Conservation (phyloP, 2,329 filamentous ascomycete genomes). For the Alternaria consortialis region DNA sequence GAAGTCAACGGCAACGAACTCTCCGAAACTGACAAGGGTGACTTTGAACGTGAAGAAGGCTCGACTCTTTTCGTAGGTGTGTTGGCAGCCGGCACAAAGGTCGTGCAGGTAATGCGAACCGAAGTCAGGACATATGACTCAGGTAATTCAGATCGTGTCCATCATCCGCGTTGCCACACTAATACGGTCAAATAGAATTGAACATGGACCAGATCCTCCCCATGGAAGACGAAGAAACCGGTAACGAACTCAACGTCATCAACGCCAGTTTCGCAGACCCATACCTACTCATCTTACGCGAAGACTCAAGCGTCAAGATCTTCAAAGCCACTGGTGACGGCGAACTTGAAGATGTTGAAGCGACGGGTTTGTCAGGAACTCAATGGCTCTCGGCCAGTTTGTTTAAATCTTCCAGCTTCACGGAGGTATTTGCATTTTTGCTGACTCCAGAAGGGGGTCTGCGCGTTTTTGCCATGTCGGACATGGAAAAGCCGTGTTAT, state of each 20-base stretch:
- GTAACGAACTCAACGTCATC: conserved; percentile 78
- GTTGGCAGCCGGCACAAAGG: conserved; percentile 79
- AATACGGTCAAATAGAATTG: conserved; percentile 66
- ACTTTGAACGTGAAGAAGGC: conserved; percentile 91
- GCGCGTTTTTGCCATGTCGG: conserved; percentile 78
- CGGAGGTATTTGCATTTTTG: conserved; percentile 76
- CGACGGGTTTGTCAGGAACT: conserved; percentile 65
- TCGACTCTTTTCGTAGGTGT: conserved; percentile 86
- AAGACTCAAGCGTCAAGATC: conserved; percentile 82
- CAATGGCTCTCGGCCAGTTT: conserved; percentile 87
- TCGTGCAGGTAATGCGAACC: conserved; percentile 86
- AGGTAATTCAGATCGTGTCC: conserved; percentile 63
- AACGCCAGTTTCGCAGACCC: conserved; percentile 87
- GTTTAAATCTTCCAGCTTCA: conserved; percentile 70
- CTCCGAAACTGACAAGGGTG: conserved; percentile 79
- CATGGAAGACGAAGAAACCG: conserved; percentile 84
- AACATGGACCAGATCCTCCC: conserved; percentile 90
- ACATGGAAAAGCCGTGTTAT: conserved; percentile 76
- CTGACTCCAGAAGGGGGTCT: conserved; percentile 78
- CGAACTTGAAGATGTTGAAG: conserved; percentile 84
- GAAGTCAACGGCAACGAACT: conserved; percentile 76
- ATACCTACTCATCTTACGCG: conserved; percentile 81
- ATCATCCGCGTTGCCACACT: background rate
- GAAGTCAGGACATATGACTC: conserved; percentile 92
- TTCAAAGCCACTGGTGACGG: conserved; percentile 81